Evolutionary conservation across 2,329 filamentous ascomycete species (phyloP).

Genomic region (Pseudocercospora eumusae): DNA sequence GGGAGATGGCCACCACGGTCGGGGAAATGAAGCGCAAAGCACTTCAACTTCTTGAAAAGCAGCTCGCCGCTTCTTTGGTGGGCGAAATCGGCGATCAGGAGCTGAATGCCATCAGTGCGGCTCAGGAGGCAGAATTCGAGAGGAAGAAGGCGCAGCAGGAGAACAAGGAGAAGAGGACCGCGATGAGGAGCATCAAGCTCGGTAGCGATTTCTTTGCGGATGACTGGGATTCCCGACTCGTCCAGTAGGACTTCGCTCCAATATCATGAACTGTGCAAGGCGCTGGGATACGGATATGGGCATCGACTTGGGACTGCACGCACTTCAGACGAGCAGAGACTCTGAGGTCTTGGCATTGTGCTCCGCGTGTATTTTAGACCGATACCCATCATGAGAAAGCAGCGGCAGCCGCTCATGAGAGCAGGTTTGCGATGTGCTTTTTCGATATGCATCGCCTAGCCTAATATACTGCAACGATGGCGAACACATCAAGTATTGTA

Average conservation of each 20-base stretch:
- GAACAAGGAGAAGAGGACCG: slow-evolving; percentile 29
- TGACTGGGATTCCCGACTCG: slow-evolving; percentile 34
- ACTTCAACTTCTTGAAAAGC: slow-evolving; percentile 43
- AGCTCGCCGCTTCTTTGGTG: slow-evolving; percentile 43
- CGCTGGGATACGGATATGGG: not conserved
- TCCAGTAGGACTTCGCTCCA: too few species aligned
- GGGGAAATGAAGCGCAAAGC: slow-evolving; percentile 42
- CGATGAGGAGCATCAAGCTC: slow-evolving; percentile 29
- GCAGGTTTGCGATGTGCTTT: not conserved
- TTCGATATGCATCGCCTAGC: too few species aligned
- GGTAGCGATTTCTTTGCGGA: slow-evolving; percentile 34
- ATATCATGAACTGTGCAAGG: not conserved
- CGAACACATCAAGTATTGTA: too few species aligned
- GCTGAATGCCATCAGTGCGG: slow-evolving; percentile 39
- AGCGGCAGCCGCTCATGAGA: not conserved
- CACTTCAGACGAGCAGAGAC: not conserved
- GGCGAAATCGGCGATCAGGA: slow-evolving; percentile 41
- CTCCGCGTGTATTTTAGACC: not conserved
- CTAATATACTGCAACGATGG: too few species aligned
- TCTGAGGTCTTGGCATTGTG: not conserved
- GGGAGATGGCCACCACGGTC: slow-evolving; percentile 38
- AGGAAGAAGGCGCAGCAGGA: slow-evolving; percentile 28
- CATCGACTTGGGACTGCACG: not conserved
- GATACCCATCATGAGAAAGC: slow-evolving; percentile 6
- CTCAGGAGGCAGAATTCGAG: slow-evolving; percentile 39